Conservation (phyloP, 768 basidiomycete genomes). For the Cystoderma amianthinum region DNA sequence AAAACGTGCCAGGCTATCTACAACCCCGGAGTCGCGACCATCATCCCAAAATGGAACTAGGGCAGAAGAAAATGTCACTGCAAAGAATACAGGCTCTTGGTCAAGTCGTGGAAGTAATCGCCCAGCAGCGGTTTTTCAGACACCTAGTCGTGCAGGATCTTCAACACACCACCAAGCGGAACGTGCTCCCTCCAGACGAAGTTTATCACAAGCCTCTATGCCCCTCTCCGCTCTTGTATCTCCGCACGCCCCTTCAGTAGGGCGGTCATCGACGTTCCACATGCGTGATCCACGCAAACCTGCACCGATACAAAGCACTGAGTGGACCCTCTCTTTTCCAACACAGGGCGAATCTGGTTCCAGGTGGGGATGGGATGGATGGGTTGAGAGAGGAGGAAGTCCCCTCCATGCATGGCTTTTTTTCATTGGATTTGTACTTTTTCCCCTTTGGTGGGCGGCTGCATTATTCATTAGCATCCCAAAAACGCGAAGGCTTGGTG, state of each 20-base stretch:
- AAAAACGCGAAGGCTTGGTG: conserved; percentile 55
- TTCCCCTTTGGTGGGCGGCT: conserved; percentile 60
- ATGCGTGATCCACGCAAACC: conserved; percentile 78
- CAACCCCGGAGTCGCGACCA: conserved; percentile 31
- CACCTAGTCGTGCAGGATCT: conserved; percentile 3
- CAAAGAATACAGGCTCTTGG: conserved; percentile 38
- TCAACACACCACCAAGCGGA: conserved; percentile 9
- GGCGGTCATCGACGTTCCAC: conserved; percentile 54
- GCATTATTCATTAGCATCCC: conserved; percentile 44
- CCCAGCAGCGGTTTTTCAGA: not conserved
- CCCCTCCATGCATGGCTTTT: conserved; percentile 74
- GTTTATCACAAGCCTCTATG: conserved; percentile 67
- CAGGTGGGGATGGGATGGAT: conserved; percentile 23
- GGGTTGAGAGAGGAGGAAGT: conserved; percentile 45
- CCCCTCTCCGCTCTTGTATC: conserved; percentile 74
- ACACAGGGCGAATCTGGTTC: conserved; percentile 19
- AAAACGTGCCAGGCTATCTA: conserved; percentile 61
- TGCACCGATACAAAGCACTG: conserved; percentile 47
- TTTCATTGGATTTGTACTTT: conserved; percentile 65
- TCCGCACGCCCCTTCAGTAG: conserved; percentile 70
- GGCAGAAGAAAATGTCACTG: conserved; percentile 23
- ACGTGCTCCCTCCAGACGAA: conserved; percentile 38
- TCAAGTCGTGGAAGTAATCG: conserved; percentile 30
- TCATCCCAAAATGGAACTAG: conserved; percentile 20
- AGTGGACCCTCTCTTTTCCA: conserved; percentile 53